These are phyloP conservation scores for Microstegium vimineum DNA, from an alignment of 176 grass and related monocot genomes.

Conservation along the genomic window DNA sequence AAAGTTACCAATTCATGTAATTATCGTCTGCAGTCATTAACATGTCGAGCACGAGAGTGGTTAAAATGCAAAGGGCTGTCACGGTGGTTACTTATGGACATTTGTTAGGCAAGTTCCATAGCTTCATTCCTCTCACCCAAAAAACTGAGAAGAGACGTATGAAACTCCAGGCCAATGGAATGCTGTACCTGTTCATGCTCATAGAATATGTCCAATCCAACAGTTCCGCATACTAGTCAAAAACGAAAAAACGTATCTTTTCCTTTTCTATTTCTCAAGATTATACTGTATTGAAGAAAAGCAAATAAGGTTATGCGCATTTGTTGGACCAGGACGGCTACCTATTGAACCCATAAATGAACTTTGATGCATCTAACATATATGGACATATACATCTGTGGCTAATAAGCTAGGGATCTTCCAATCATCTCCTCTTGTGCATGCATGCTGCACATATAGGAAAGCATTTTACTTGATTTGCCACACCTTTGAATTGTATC, in stretches of 20 bases:
- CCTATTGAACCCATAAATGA: conserved; percentile 16
- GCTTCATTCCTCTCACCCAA: neutral
- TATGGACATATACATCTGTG: neutral
- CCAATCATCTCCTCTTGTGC: conserved; percentile 5
- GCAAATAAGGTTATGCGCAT: conserved; percentile 10
- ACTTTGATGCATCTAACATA: no score
- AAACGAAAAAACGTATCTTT: neutral
- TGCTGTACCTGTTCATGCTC: neutral
- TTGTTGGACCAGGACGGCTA: conserved; percentile 30
- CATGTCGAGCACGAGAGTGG: neutral
- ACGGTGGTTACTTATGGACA: neutral
- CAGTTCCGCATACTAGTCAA: conserved; percentile 7
- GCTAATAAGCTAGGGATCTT: neutral
- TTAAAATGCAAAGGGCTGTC: neutral
- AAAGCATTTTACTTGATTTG: neutral
- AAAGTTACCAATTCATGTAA: neutral
- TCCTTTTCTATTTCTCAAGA: neutral
- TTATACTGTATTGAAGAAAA: neutral
- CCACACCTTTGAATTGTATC: neutral
- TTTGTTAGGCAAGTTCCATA: neutral
- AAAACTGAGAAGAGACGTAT: neutral
- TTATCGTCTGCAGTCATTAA: neutral
- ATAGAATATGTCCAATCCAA: neutral
- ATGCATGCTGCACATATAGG: neutral
- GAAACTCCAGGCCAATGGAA: neutral